A percentile compares a stretch with the other conserved stretches of the same genome.
Evolutionary conservation across 2,329 filamentous ascomycete species (phyloP).

Genomic region (Alternaria gaisen): DNA sequence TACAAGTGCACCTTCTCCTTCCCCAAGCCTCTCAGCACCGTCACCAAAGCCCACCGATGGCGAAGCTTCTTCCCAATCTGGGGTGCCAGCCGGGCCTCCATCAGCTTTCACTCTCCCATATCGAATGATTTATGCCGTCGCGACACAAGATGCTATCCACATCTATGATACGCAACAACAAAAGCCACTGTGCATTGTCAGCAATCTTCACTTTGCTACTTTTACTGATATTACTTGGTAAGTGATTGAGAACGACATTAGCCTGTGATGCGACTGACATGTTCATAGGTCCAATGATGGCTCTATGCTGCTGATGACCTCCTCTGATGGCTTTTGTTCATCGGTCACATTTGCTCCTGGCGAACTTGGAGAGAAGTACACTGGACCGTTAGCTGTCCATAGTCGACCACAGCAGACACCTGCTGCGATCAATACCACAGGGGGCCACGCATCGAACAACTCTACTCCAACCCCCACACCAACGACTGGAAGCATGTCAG

Average conservation of each 20-base stretch:
- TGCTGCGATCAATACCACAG: conserved; percentile 54
- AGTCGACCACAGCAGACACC: conserved; percentile 41
- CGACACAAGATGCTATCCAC: conserved; percentile 92
- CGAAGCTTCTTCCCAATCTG: conserved; percentile 63
- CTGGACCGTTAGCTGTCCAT: conserved; percentile 64
- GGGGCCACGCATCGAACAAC: conserved; percentile 63
- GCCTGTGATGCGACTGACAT: conserved; percentile 13
- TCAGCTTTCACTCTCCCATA: conserved; percentile 87
- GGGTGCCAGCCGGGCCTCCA: conserved; percentile 55
- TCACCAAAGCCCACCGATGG: conserved; percentile 62
- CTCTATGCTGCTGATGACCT: conserved; percentile 87
- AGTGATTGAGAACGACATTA: not conserved
- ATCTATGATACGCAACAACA: conserved; percentile 98
- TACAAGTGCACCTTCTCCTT: conserved; percentile 63
- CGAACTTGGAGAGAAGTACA: conserved; percentile 85
- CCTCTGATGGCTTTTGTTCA: conserved; percentile 97
- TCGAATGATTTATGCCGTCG: conserved; percentile 94
- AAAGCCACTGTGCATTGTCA: conserved; percentile 91
- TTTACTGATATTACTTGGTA: conserved; percentile 97
- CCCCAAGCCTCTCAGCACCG: conserved; percentile 60
- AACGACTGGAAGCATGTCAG: conserved; percentile 68
- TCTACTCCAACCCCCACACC: conserved; percentile 77
- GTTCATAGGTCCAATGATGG: conserved; percentile 75
- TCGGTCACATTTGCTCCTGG: conserved; percentile 83
- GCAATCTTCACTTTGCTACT: conserved; percentile 95